These are phyloP conservation scores for Sugiyamaella sp. DNA, from an alignment of 1,139 yeast species.

Conservation along the genomic window DNA sequence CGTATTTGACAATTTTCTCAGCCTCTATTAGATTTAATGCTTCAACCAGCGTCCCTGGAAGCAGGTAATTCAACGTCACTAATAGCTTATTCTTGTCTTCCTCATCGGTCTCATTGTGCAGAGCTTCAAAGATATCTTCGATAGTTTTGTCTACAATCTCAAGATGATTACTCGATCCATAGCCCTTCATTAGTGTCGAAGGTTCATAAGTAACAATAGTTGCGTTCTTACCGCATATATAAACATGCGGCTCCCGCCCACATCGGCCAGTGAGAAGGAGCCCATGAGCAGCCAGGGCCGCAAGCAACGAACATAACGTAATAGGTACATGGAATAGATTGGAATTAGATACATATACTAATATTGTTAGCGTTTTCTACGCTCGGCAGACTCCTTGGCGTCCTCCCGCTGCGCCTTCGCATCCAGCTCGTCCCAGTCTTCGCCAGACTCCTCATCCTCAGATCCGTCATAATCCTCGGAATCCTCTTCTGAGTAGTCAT, in stretches of 20 bases:
- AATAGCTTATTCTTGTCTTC: conserved; percentile 24
- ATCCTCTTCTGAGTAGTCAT: conserved; percentile 43
- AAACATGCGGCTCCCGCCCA: no score
- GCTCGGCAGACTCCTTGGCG: conserved; percentile 27
- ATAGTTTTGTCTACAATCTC: conserved; percentile 3
- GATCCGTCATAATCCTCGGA: conserved; percentile 29
- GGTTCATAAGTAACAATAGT: neutral
- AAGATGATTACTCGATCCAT: neutral
- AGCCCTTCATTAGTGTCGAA: neutral
- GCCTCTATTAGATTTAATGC: conserved; percentile 33
- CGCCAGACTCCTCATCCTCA: conserved; percentile 42
- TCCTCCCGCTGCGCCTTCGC: conserved; percentile 42
- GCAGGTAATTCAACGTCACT: conserved; percentile 33
- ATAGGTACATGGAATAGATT: neutral
- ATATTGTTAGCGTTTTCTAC: conserved; percentile 26
- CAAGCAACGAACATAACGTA: neutral
- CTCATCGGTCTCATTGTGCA: conserved; percentile 10
- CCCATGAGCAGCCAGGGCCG: no score
- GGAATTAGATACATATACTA: conserved; percentile 7
- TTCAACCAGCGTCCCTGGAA: conserved; percentile 30
- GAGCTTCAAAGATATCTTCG: conserved; percentile 1
- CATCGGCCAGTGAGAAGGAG: no score
- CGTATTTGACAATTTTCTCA: conserved; percentile 23
- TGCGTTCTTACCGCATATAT: no score
- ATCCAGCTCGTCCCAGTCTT: conserved; percentile 46